phyloP scores from a whole-genome alignment of 257 asterid genomes.

The Lavandula angustifolia region DNA sequence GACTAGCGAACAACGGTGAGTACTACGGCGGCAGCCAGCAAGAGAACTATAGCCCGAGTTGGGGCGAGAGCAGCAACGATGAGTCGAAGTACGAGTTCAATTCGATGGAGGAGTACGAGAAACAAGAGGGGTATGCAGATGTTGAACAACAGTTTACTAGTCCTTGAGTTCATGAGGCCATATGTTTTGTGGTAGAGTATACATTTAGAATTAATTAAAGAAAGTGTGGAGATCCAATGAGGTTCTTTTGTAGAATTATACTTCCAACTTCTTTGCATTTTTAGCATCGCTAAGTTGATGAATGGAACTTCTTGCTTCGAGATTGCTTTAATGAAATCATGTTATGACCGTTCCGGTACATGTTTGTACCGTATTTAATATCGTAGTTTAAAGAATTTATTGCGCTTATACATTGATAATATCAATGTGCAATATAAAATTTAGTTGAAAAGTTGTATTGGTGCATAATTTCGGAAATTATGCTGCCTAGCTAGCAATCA shows the following conservation, averaged over 20 bases:
- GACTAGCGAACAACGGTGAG: conserved; percentile 40
- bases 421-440: too few relatives aligned
- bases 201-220: background rate
- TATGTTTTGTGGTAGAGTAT: too few relatives aligned
- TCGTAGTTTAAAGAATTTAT: too few relatives aligned
- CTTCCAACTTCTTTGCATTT: conserved; percentile 17
- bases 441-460: too few relatives aligned
- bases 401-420: too few relatives aligned
- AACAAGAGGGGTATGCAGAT: conserved; percentile 46
- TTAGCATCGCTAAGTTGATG: conserved; percentile 26
- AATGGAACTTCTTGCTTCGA: conserved; percentile 21
- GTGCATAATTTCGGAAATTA: too few relatives aligned
- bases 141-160: conserved; percentile 34
- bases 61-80: conserved; percentile 23
- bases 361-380: too few relatives aligned
- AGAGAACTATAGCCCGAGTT: conserved; percentile 31
- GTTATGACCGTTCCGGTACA: too few relatives aligned
- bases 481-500: too few relatives aligned
- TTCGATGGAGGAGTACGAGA: conserved; percentile 64
- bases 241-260: conserved; percentile 24
- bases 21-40: conserved; percentile 32
- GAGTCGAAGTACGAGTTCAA: conserved; percentile 58
- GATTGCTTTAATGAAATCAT: conserved; percentile 7
- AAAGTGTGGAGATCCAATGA: background rate
- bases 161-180: conserved; percentile 45